Evolutionary conservation across 2,329 filamentous ascomycete genomes (phyloP).

Genomic region (Fusarium papillatum): DNA sequence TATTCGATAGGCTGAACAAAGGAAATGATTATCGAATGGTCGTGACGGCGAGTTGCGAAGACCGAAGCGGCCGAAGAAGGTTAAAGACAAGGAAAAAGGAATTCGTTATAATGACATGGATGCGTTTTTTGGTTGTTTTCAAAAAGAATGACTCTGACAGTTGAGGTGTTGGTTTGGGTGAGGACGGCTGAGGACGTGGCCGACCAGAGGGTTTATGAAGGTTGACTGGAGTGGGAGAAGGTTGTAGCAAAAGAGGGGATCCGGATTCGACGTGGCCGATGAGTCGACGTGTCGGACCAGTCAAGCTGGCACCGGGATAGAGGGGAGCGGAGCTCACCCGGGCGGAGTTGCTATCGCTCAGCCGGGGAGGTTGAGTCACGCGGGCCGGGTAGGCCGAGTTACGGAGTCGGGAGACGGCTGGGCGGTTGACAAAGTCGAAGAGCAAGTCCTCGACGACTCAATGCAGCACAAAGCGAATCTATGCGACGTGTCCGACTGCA

Average conservation of each 20-base stretch:
- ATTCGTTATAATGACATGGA: constrained; percentile 62
- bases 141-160: constrained; percentile 48
- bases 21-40: constrained; percentile 52
- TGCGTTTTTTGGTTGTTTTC: constrained; percentile 46
- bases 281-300: constrained; percentile 47
- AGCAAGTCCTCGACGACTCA: constrained; percentile 45
- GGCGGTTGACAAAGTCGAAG: constrained; percentile 26
- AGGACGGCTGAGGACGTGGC: constrained; percentile 46
- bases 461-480: constrained; percentile 31
- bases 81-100: constrained; percentile 49
- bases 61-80: constrained; percentile 47
- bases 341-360: constrained; percentile 40
- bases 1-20: constrained; percentile 52
- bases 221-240: constrained; percentile 18
- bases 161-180: constrained; percentile 24
- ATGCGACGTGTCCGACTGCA: constrained; percentile 19
- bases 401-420: constrained; percentile 22
- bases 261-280: constrained; percentile 46
- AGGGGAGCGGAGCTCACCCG: constrained; percentile 50
- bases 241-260: constrained; percentile 14
- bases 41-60: constrained; percentile 46
- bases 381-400: constrained; percentile 32
- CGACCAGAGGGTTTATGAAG: constrained; percentile 37
- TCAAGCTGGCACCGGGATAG: constrained; percentile 43
- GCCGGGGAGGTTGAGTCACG: constrained; percentile 42